A percentile compares a stretch with the other conserved stretches of the same genome.
Evolutionary conservation across 305 asterid genomes (phyloP).

Genomic region (Plantago coronopus): DNA sequence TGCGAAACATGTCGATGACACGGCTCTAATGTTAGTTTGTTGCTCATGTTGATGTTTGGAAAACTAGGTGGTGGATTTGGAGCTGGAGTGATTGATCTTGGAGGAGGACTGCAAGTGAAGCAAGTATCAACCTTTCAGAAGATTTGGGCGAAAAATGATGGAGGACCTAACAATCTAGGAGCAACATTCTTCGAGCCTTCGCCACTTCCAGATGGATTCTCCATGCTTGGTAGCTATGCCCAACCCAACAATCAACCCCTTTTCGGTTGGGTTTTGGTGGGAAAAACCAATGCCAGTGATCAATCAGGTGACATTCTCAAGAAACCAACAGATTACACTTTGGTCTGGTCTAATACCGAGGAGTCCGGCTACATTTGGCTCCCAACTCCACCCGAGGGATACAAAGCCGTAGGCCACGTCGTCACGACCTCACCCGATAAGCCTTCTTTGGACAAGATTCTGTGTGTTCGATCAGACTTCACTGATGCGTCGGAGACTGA

Average conservation of each 20-base stretch:
- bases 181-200: slow-evolving; percentile 75
- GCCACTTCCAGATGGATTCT: slow-evolving; percentile 65
- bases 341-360: slow-evolving; percentile 32
- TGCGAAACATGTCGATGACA: too few relatives aligned
- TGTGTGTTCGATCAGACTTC: slow-evolving; percentile 60
- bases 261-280: slow-evolving; percentile 67
- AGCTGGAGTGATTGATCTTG: slow-evolving; percentile 64
- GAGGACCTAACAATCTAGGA: slow-evolving; percentile 58
- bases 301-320: slow-evolving; percentile 37
- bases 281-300: slow-evolving; percentile 34
- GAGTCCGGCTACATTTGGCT: slow-evolving; percentile 58
- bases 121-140: slow-evolving; percentile 47
- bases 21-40: background rate
- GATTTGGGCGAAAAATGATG: slow-evolving; percentile 39
- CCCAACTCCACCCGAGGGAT: slow-evolving; percentile 72
- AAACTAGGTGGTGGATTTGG: slow-evolving; percentile 56
- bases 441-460: slow-evolving; percentile 53
- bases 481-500: slow-evolving; percentile 56
- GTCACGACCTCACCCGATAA: slow-evolving; percentile 56
- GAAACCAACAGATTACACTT: slow-evolving; percentile 63
- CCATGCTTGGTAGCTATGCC: slow-evolving; percentile 69
- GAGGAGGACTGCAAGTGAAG: slow-evolving; percentile 65
- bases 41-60: background rate
- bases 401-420: slow-evolving; percentile 54
- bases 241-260: slow-evolving; percentile 73